Percentiles rank a stretch among this genome's conserved stretches.
Conservation (phyloP, 1,284 basidiomycete genomes). For the Apiotrichum akiyoshidainum region DNA sequence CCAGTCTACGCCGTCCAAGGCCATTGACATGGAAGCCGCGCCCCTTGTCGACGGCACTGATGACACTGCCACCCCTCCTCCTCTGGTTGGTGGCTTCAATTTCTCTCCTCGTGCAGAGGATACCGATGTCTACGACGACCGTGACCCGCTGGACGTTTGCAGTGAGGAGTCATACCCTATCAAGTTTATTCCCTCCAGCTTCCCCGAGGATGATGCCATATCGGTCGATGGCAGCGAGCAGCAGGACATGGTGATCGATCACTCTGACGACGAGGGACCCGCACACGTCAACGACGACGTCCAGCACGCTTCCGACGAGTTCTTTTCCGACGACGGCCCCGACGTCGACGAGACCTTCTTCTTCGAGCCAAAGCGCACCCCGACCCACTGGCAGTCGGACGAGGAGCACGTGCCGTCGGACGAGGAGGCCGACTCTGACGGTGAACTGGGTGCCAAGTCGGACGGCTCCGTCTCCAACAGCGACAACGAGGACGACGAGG, state of each 20-base stretch:
- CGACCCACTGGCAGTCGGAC: too few relatives aligned
- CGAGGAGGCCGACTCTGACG: too few relatives aligned
- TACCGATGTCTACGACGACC: not conserved
- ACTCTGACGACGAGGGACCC: not conserved
- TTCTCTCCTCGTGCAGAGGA: not conserved
- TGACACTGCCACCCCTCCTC: not conserved
- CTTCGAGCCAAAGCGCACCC: too few relatives aligned
- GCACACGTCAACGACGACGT: not conserved
- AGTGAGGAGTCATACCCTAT: too few relatives aligned
- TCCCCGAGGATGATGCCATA: not conserved
- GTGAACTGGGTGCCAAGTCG: too few relatives aligned
- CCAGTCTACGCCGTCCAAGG: not conserved
- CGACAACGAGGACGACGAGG: slow-evolving; percentile 2
- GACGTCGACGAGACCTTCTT: too few relatives aligned
- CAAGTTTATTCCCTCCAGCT: not conserved
- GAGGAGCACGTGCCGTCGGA: too few relatives aligned
- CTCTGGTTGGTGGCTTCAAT: too few relatives aligned
- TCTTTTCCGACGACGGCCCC: not conserved
- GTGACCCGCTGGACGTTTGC: too few relatives aligned
- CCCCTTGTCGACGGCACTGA: too few relatives aligned
- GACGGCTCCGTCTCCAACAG: not conserved
- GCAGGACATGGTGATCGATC: not conserved
- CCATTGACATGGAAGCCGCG: too few relatives aligned
- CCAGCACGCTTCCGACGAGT: not conserved
- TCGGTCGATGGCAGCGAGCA: not conserved